phyloP scores from a whole-genome alignment of 1,284 basidiomycete genomes.

The Rugosomyces carneus region DNA sequence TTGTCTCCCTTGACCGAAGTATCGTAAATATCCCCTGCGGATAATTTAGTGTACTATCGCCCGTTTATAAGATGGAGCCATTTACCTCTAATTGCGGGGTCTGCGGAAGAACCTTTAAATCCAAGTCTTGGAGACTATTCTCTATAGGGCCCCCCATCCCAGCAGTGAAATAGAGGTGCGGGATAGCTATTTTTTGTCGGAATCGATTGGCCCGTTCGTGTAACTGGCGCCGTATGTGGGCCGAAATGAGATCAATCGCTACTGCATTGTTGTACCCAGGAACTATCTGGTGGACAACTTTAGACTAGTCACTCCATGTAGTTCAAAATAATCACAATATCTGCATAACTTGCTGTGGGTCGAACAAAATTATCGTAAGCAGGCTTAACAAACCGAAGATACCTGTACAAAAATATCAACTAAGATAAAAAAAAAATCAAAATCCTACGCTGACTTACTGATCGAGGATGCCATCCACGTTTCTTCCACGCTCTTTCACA shows the following conservation, averaged over 20 bases:
- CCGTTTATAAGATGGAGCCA: neutral
- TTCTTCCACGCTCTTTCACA: constrained; percentile 81
- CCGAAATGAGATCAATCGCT: constrained; percentile 92
- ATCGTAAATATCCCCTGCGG: constrained; percentile 83
- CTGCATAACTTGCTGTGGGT: constrained; percentile 81
- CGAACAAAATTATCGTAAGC: constrained; percentile 94
- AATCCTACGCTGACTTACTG: too few relatives aligned
- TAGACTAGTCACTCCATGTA: neutral
- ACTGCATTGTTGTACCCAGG: constrained; percentile 82
- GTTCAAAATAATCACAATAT: constrained; percentile 56
- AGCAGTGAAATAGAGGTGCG: constrained; percentile 30
- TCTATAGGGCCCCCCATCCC: constrained; percentile 28
- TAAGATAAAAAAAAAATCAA: too few relatives aligned
- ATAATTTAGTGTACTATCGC: constrained; percentile 4
- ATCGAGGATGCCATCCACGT: constrained; percentile 82
- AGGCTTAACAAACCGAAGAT: constrained; percentile 89
- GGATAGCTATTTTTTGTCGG: constrained; percentile 63
- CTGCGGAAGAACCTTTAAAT: constrained; percentile 68
- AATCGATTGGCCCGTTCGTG: constrained; percentile 72
- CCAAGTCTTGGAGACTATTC: constrained; percentile 35
- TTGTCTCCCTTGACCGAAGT: constrained; percentile 66
- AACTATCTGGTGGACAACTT: constrained; percentile 63
- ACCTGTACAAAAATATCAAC: constrained; percentile 41
- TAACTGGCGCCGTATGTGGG: constrained; percentile 84
- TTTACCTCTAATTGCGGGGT: constrained; percentile 77